Evolutionary conservation across 352 stramenopile genomes (phyloP).

Genomic region (Blastocystis sp.): DNA sequence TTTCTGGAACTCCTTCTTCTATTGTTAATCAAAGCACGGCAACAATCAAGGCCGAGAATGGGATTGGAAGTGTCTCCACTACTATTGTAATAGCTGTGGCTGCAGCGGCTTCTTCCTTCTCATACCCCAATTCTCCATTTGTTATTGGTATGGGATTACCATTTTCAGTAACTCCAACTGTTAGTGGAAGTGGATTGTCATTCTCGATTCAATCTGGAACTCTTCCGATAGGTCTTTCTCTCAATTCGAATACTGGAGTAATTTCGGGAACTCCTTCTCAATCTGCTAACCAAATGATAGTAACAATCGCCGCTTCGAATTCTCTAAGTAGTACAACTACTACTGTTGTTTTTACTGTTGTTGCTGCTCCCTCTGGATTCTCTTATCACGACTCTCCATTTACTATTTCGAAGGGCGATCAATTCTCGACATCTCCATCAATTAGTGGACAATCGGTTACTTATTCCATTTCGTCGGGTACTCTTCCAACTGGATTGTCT

Average conservation of each 20-base stretch:
- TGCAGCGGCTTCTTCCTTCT: background rate
- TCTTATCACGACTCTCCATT: background rate
- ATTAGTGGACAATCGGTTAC: background rate
- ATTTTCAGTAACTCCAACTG: background rate
- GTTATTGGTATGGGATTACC: background rate
- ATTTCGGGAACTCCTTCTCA: constrained; percentile 41
- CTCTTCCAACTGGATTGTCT: background rate
- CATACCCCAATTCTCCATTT: background rate
- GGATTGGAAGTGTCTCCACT: background rate
- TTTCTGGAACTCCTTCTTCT: background rate
- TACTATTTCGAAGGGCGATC: background rate
- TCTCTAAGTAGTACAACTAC: background rate
- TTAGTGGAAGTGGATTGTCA: background rate
- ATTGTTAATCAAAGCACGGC: background rate
- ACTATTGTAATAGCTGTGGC: background rate
- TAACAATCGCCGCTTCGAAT: background rate
- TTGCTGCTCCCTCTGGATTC: background rate
- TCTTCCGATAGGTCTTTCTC: constrained; percentile 18
- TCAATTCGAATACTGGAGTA: constrained; percentile 19
- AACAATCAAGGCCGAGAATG: background rate
- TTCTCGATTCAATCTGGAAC: background rate
- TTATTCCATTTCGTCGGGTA: background rate
- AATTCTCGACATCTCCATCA: background rate
- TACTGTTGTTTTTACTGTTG: background rate
- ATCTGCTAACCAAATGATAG: background rate